phyloP scores from a whole-genome alignment of 345 rosid species.

The Melastoma malabathricum region DNA sequence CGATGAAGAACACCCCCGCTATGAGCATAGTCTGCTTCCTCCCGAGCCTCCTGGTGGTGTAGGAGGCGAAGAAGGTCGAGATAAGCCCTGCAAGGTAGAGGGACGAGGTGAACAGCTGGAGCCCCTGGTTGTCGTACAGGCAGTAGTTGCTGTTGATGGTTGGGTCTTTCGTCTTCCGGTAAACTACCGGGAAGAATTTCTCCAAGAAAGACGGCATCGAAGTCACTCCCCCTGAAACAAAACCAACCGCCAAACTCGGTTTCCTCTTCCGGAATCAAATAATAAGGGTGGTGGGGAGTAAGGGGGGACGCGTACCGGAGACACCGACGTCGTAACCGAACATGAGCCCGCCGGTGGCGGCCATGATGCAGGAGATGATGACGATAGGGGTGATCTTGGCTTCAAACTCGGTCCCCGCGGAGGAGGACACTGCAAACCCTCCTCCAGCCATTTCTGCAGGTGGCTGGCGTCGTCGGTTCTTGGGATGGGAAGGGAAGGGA shows the following conservation, averaged over 20 bases:
- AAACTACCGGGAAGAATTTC: constrained; percentile 73
- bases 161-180: constrained; percentile 20
- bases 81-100: constrained; percentile 81
- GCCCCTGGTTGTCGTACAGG: constrained; percentile 85
- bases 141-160: constrained; percentile 48
- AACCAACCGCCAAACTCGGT: not conserved
- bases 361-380: constrained; percentile 78
- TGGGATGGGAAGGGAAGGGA: not conserved
- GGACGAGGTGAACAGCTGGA: constrained; percentile 84
- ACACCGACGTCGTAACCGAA: constrained; percentile 91
- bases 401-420: constrained; percentile 39
- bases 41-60: constrained; percentile 78
- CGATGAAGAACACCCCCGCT: constrained; percentile 73
- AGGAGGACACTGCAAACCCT: constrained; percentile 12
- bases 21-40: constrained; percentile 71
- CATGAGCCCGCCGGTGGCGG: constrained; percentile 98
- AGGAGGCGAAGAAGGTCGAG: constrained; percentile 86
- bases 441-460: constrained; percentile 9
- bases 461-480: not conserved
- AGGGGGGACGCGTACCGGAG: constrained; percentile 35
- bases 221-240: constrained; percentile 69
- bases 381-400: constrained; percentile 94
- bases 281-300: not conserved
- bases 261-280: not conserved
- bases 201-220: constrained; percentile 63